Evolutionary conservation across 1,284 basidiomycete genomes (phyloP), one percentile per base, ranked within the genome.

Genomic region (Anthracocystis panici-leucophaei): DNA sequence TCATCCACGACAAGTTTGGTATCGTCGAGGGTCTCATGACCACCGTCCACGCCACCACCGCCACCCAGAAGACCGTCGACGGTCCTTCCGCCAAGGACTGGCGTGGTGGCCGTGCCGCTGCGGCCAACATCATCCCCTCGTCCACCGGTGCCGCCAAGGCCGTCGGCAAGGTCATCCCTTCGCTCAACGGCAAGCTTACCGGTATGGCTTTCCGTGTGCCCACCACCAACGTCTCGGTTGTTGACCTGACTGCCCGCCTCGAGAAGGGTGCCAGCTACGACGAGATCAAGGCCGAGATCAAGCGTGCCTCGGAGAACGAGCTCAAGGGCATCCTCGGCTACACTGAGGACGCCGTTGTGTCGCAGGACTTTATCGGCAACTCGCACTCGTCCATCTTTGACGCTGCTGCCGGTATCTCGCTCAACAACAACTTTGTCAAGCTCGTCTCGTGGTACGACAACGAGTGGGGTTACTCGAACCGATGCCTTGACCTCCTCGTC

Each of bases 21-120:
- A 80, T 85, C 57, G 73, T 77, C 48, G 83, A 85, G 80, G 83
- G 93, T 87, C 90, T 99, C 86, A 99, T 99, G 97, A 97, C 93
- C 87, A 98, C 97, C 79, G 93, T 98, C 81, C 96, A 99, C 88
- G 92, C 87, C 55, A 87, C 86, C 74, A 87, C 84, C 61, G 97
- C 97, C 69, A 99, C 97, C 81, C 96, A 99, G 89, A 99, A 98
- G 91, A 98, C 96, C 80, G 96, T 98, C 93, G 94, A 93, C 92
- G 93, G 83, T 65, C 82, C 83, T 54, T 83, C 79, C 46, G 71
- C 67, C 84, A 87, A 88, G 87, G 87, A 88, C 86, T 89, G 88
- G 89, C 87, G 89, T 87, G 97, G 97, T 87, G 96, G 96, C 82
- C 97, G 96, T 89, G 91, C 92, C 83, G 95, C 96, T 76, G 92